phyloP scores from a whole-genome alignment of 1,139 yeast genomes.

The Sugiyamaella paludigena region DNA sequence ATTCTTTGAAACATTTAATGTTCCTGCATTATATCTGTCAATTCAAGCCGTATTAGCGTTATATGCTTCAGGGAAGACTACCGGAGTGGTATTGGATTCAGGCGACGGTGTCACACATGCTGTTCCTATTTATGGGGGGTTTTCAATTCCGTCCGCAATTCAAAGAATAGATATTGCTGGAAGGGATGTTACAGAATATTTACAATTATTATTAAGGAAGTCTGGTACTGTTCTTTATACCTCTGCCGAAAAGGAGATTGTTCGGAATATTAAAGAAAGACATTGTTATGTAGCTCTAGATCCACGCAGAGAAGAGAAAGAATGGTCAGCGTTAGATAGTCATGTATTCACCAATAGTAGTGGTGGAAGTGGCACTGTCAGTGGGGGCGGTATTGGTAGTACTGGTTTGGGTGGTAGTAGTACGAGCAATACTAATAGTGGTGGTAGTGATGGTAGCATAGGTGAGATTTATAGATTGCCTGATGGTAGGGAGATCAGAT shows the following conservation, averaged over 20 bases:
- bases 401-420: slow-evolving; percentile 7
- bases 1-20: slow-evolving; percentile 76
- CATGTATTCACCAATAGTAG: slow-evolving; percentile 12
- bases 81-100: slow-evolving; percentile 83
- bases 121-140: slow-evolving; percentile 90
- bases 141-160: slow-evolving; percentile 69
- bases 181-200: slow-evolving; percentile 73
- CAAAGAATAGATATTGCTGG: slow-evolving; percentile 84
- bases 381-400: slow-evolving; percentile 14
- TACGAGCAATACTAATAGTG: slow-evolving; percentile 10
- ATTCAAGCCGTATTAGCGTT: slow-evolving; percentile 82
- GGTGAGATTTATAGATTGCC: slow-evolving; percentile 59
- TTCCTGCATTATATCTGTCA: slow-evolving; percentile 83
- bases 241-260: slow-evolving; percentile 80
- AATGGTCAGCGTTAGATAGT: slow-evolving; percentile 40
- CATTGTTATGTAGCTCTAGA: slow-evolving; percentile 70
- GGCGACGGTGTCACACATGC: slow-evolving; percentile 92
- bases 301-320: slow-evolving; percentile 63
- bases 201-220: slow-evolving; percentile 66
- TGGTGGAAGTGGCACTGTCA: background rate
- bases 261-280: slow-evolving; percentile 72
- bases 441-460: slow-evolving; percentile 9
- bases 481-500: slow-evolving; percentile 62
- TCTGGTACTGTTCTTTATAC: slow-evolving; percentile 61
- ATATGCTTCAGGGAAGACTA: slow-evolving; percentile 87